A percentile compares a stretch with the other conserved stretches of the same genome.
phyloP scores from a whole-genome alignment of 129 eudicot species.

The Oenanthe sinensis region DNA sequence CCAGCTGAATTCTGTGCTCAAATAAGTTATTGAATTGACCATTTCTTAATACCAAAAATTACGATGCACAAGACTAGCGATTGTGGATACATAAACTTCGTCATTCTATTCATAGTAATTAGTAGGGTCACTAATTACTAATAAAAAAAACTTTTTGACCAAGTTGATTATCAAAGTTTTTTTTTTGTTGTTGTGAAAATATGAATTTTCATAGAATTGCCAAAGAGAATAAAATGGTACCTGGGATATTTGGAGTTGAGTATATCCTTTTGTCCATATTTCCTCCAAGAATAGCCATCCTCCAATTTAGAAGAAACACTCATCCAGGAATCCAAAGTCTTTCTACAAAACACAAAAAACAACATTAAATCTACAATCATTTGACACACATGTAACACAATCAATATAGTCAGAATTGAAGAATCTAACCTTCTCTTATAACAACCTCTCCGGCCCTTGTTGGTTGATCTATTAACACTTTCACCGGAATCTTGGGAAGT shows the following conservation, averaged over 20 bases:
- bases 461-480: slow-evolving; percentile 15
- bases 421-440: slow-evolving; percentile 45
- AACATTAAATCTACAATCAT: background rate
- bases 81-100: too few relatives aligned
- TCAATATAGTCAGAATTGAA: background rate
- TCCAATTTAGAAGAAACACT: slow-evolving; percentile 18
- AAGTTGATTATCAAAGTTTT: too few relatives aligned
- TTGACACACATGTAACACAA: background rate
- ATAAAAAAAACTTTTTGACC: too few relatives aligned
- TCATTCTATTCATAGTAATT: too few relatives aligned
- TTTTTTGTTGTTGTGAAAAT: too few relatives aligned
- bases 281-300: slow-evolving; percentile 64
- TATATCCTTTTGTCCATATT: slow-evolving; percentile 61
- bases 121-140: too few relatives aligned
- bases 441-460: slow-evolving; percentile 55
- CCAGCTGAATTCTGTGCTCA: too few relatives aligned
- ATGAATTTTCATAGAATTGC: background rate
- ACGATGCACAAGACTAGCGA: background rate
- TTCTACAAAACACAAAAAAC: slow-evolving; percentile 23
- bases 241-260: slow-evolving; percentile 49
- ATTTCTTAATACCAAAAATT: too few relatives aligned
- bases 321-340: slow-evolving; percentile 25
- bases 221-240: slow-evolving; percentile 16
- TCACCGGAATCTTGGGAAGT: slow-evolving; percentile 29
- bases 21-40: too few relatives aligned